Conservation (phyloP, 208 protist genomes). For the Leishmania amazonensis region DNA sequence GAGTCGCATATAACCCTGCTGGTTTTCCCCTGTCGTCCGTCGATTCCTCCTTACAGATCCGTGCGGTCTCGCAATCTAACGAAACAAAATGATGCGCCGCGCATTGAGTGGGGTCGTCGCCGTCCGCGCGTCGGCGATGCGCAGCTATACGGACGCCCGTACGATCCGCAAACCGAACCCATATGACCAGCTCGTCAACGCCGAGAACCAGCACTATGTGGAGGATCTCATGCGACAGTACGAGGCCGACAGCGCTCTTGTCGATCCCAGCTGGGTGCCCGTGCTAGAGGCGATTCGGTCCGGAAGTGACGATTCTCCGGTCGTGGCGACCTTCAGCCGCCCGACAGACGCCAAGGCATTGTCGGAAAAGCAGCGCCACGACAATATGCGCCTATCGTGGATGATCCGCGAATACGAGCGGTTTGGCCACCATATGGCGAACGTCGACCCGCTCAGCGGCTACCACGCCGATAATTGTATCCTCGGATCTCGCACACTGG, state of each 20-base stretch:
- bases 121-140: slow-evolving; percentile 24
- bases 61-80: not conserved
- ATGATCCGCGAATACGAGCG: slow-evolving; percentile 91
- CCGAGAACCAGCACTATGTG: slow-evolving; percentile 79
- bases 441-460: slow-evolving; percentile 72
- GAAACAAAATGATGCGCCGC: slow-evolving; percentile 72
- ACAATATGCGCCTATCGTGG: slow-evolving; percentile 92
- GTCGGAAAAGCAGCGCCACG: slow-evolving; percentile 77
- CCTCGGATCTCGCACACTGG: slow-evolving; percentile 44
- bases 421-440: slow-evolving; percentile 81
- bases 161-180: slow-evolving; percentile 80
- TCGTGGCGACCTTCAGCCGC: slow-evolving; percentile 79
- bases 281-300: slow-evolving; percentile 76
- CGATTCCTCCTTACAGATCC: slow-evolving; percentile 3
- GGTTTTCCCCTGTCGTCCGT: not conserved
- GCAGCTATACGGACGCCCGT: slow-evolving; percentile 71
- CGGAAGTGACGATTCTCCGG: slow-evolving; percentile 47
- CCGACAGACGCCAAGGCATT: slow-evolving; percentile 59
- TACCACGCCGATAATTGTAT: slow-evolving; percentile 21
- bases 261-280: slow-evolving; percentile 82
- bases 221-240: slow-evolving; percentile 82
- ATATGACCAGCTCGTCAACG: slow-evolving; percentile 73
- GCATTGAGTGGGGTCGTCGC: slow-evolving; percentile 27
- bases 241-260: slow-evolving; percentile 64
- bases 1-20: too few relatives aligned